A percentile compares a stretch with the other conserved stretches of the same genome.
Evolutionary conservation across 2,329 filamentous ascomycete genomes (phyloP).

Genomic region (Monosporascus sp.): DNA sequence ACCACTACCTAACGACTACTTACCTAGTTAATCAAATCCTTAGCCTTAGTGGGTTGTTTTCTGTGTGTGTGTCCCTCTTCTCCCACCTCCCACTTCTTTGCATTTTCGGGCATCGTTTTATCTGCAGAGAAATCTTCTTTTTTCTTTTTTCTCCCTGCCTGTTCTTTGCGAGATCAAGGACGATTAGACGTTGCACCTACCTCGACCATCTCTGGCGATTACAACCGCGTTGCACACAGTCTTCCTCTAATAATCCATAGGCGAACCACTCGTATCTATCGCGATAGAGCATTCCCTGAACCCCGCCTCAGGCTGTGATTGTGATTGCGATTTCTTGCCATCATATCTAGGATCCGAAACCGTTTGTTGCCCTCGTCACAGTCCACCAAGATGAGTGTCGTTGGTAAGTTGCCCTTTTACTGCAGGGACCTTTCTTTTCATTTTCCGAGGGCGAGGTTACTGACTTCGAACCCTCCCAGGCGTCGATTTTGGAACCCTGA

Average conservation of each 20-base stretch:
- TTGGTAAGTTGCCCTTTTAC: conserved; percentile 35
- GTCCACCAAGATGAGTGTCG: conserved; percentile 46
- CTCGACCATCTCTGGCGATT: not conserved
- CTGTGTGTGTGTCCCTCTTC: not conserved
- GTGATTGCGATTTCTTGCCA: not conserved
- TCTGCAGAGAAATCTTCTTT: not conserved
- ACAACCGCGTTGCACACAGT: not conserved
- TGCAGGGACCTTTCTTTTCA: not conserved
- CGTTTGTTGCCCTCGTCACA: conserved; percentile 13
- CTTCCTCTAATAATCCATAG: not conserved
- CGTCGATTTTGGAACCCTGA: conserved; percentile 92
- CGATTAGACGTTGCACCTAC: not conserved
- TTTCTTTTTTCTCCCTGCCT: not conserved
- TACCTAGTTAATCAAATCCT: not conserved
- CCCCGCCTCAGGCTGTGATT: not conserved
- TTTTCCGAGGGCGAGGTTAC: not conserved
- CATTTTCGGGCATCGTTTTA: not conserved
- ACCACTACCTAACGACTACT: not conserved
- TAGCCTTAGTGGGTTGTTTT: not conserved
- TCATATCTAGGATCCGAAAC: not conserved
- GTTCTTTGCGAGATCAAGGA: not conserved
- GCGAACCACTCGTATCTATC: not conserved
- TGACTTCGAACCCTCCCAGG: conserved; percentile 39
- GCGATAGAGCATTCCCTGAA: not conserved
- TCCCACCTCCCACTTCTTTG: not conserved